A percentile compares a stretch with the other conserved stretches of the same genome.
These are phyloP conservation scores for Xylaria sp. DNA, from an alignment of 2,329 filamentous ascomycete species.

Conservation along the genomic window DNA sequence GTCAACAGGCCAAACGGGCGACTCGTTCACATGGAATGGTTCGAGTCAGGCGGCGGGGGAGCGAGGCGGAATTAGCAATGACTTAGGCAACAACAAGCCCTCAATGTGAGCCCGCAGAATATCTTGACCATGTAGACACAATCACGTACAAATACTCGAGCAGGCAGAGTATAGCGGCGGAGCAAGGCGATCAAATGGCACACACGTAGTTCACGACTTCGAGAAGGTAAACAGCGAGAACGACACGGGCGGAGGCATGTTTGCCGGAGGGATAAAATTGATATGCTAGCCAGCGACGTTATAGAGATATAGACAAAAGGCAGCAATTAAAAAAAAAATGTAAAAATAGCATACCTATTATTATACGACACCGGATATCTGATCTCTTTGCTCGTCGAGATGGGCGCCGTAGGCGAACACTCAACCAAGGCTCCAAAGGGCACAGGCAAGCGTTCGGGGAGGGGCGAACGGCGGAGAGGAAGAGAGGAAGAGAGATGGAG, in stretches of 20 bases:
- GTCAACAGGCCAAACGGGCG: slow-evolving; percentile 19
- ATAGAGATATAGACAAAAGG: neutral
- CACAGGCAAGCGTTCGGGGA: slow-evolving; percentile 12
- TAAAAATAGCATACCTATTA: slow-evolving; percentile 18
- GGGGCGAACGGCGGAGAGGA: neutral
- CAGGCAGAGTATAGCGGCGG: slow-evolving; percentile 24
- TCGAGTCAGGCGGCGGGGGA: slow-evolving; percentile 5
- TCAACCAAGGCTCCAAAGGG: slow-evolving; percentile 1
- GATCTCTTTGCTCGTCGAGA: slow-evolving; percentile 3
- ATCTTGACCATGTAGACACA: slow-evolving; percentile 25
- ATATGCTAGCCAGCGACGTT: neutral
- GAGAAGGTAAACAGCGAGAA: slow-evolving; percentile 14
- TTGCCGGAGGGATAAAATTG: neutral
- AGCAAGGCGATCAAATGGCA: slow-evolving; percentile 26
- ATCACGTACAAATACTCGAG: slow-evolving; percentile 28
- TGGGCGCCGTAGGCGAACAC: slow-evolving; percentile 2
- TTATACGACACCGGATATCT: neutral
- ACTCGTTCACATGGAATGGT: slow-evolving; percentile 12
- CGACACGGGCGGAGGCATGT: slow-evolving; percentile 3
- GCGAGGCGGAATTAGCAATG: neutral
- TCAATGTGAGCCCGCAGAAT: neutral
- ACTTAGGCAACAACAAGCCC: neutral
- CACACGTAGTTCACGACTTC: slow-evolving; percentile 29
- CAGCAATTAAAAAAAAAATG: neutral
- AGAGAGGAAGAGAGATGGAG: slow-evolving; percentile 2